Evolutionary conservation across 2,329 filamentous ascomycete genomes (phyloP).

Genomic region (Magnaporthales sp.): DNA sequence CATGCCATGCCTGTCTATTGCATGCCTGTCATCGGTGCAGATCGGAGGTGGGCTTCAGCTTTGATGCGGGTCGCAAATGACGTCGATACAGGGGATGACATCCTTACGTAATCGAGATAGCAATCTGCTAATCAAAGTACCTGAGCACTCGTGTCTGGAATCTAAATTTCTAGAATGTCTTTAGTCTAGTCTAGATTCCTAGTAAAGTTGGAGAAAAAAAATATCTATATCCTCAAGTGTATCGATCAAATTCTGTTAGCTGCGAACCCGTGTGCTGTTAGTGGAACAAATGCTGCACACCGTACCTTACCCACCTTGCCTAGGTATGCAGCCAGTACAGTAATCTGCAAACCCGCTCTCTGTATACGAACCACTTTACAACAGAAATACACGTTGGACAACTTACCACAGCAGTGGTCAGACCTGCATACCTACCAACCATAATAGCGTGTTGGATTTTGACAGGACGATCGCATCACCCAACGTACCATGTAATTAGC

Average conservation of each 20-base stretch:
- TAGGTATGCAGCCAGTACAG: background rate
- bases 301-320: no score
- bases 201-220: background rate
- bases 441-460: no score
- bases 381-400: background rate
- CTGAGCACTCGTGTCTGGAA: background rate
- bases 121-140: background rate
- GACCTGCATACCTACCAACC: background rate
- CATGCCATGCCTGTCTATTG: background rate
- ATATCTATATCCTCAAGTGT: background rate
- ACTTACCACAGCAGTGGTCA: background rate
- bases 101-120: background rate
- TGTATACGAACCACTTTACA: background rate
- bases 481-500: background rate
- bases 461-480: no score
- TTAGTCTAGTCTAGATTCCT: background rate
- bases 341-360: background rate
- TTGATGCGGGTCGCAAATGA: background rate
- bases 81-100: background rate
- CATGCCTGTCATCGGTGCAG: background rate
- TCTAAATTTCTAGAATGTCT: background rate
- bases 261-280: background rate
- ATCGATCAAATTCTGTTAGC: background rate
- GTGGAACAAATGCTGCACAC: background rate
- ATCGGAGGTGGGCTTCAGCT: background rate